Evolutionary conservation across 2,329 filamentous ascomycete species (phyloP).

Genomic region (Thielaviopsis euricoi): DNA sequence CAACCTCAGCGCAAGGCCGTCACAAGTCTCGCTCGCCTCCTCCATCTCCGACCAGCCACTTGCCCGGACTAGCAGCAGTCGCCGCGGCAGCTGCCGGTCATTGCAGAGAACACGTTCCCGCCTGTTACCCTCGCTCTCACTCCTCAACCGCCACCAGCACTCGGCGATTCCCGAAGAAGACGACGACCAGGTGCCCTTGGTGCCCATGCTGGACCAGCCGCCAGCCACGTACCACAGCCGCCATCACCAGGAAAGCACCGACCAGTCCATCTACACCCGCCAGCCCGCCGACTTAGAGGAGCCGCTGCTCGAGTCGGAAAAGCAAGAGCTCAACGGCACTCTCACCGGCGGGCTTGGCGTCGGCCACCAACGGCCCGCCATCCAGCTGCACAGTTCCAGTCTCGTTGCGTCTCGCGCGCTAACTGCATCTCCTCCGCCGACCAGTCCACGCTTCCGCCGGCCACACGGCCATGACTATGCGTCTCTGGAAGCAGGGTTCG

Average conservation of each 20-base stretch:
- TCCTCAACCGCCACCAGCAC: not conserved
- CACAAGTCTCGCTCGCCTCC: conserved; percentile 1
- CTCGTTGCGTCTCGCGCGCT: conserved; percentile 24
- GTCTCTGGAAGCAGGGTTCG: not conserved
- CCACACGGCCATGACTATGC: conserved; percentile 1
- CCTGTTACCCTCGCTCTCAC: not conserved
- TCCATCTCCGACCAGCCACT: not conserved
- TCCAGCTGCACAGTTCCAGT: conserved; percentile 32
- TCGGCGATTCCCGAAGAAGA: conserved; percentile 3
- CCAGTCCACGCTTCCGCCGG: conserved; percentile 11
- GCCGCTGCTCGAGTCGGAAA: not conserved
- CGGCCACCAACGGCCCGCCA: conserved; percentile 30
- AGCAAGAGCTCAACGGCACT: not conserved
- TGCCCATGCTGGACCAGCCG: not conserved
- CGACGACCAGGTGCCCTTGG: not conserved
- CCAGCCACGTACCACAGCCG: not conserved
- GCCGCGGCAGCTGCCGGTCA: too few relatives aligned
- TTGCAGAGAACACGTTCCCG: not conserved
- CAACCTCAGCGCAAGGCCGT: not conserved
- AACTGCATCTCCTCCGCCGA: not conserved
- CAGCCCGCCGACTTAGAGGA: not conserved
- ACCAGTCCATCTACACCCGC: too few relatives aligned
- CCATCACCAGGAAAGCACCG: too few relatives aligned
- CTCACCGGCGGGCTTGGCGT: conserved; percentile 42
- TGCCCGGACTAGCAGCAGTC: not conserved